These are phyloP conservation scores for Clitopilus hobsonii DNA, from an alignment of 768 basidiomycete species.

Conservation along the genomic window DNA sequence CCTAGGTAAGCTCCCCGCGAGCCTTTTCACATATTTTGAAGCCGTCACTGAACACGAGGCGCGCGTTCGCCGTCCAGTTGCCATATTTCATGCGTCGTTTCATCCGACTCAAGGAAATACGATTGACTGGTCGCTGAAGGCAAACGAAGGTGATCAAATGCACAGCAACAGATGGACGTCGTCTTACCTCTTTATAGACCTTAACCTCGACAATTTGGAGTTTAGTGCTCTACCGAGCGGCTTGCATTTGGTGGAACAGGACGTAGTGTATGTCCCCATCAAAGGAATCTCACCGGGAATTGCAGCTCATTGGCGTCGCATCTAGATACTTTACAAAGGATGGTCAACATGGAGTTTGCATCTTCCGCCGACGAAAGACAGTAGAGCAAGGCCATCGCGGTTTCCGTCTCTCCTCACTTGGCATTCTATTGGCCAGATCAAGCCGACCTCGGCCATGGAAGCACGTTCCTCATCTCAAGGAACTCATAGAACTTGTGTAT, in stretches of 20 bases:
- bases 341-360: slow-evolving; percentile 62
- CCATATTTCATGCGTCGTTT: slow-evolving; percentile 81
- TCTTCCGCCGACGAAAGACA: slow-evolving; percentile 68
- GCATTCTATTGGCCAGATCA: slow-evolving; percentile 65
- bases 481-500: slow-evolving; percentile 52
- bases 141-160: slow-evolving; percentile 51
- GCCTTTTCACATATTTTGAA: background rate
- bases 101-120: slow-evolving; percentile 80
- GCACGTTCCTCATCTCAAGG: slow-evolving; percentile 62
- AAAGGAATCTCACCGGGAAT: too few species aligned
- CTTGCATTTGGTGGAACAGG: slow-evolving; percentile 72
- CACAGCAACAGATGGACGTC: background rate
- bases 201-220: slow-evolving; percentile 67
- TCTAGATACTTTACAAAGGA: slow-evolving; percentile 70
- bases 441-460: slow-evolving; percentile 69
- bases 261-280: slow-evolving; percentile 66
- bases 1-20: slow-evolving; percentile 35
- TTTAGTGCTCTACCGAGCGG: slow-evolving; percentile 82
- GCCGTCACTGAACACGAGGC: background rate
- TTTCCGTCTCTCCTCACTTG: slow-evolving; percentile 74
- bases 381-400: slow-evolving; percentile 72
- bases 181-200: slow-evolving; percentile 34
- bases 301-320: slow-evolving; percentile 1
- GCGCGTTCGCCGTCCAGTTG: slow-evolving; percentile 54
- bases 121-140: slow-evolving; percentile 75